Conservation (phyloP, 352 stramenopile genomes). For the Globisporangium uncinulatum region DNA sequence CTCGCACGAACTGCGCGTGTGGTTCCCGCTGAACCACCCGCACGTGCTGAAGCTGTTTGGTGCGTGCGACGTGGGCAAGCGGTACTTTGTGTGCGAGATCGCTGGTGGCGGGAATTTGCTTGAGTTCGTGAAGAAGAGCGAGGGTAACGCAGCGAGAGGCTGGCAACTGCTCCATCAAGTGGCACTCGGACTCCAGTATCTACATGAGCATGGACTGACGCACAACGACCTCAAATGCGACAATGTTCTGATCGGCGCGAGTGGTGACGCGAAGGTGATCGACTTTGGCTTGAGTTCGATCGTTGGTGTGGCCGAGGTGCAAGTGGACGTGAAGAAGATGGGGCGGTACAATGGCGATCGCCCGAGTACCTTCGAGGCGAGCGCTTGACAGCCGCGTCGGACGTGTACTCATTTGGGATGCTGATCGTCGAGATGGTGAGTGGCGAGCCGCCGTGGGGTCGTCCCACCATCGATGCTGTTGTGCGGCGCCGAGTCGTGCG, state of each 20-base stretch:
- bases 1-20: not conserved
- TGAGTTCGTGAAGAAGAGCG: not conserved
- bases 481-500: slow-evolving; percentile 6
- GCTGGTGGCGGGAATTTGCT: not conserved
- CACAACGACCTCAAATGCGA: slow-evolving; percentile 10
- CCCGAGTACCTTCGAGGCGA: too few relatives aligned
- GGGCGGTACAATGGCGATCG: not conserved
- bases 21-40: slow-evolving; percentile 3
- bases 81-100: slow-evolving; percentile 5
- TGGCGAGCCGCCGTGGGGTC: slow-evolving; percentile 9
- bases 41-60: slow-evolving; percentile 3
- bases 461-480: not conserved
- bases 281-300: not conserved
- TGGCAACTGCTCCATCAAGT: not conserved
- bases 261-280: not conserved
- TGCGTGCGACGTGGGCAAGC: not conserved
- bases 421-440: slow-evolving; percentile 11
- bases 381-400: not conserved
- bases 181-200: not conserved
- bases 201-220: not conserved
- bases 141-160: not conserved
- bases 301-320: not conserved
- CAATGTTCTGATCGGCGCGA: slow-evolving; percentile 1
- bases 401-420: slow-evolving; percentile 2
- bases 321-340: not conserved